Base-by-base conservation (phyloP, 805 yeast genomes). In the Wickerhamiella lipophila region DNA sequence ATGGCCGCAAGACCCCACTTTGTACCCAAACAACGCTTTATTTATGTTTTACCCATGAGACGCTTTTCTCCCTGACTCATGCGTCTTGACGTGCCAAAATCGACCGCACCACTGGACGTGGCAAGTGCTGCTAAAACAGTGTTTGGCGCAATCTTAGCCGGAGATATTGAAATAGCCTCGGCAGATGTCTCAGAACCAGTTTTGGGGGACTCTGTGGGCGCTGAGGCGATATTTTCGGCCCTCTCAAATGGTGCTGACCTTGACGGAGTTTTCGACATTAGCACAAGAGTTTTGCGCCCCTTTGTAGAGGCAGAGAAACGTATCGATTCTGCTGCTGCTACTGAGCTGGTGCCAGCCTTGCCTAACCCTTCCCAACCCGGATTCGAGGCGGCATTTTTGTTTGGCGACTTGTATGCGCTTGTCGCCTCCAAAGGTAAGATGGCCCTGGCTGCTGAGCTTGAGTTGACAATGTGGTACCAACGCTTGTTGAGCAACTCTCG, bases 161-260 rank as follows among this genome's bases (percentile, higher is more conserved):
- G 53, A 12, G 39, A 59, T 11, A 49, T 63, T 15, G 57, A 61
- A 40, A 49, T 66, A 25, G 46, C 55, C 15, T 46, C 54, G 23
- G 61, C 61, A 27, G 55, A 53, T 16, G 63, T 56, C 23, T 55
- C 53, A 3, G 53, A 52, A 23, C 56, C 54, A 36, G 53, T 48
- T 27, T 53, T 58, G 26, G 39, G 39, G 38, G 49, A 22, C 36
- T 34, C 43, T 49, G 47, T 45, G 15, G 52, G 27, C 18, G 39
- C 64, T 53, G 58, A 63, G 42, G 80, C 75, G 59, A 70, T 75
- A 36, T 78, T 75, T 36, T 66, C 69, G 55, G 73, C 64, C 54
- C 62, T 75, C 51, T n/a, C 53, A 34, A 51, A 52, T 13, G 32
- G 46, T 6, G 32, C 56, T 2, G 56, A 52, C 6, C 56, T 59